Base-by-base conservation (phyloP, 2,329 filamentous ascomycete genomes). In the Zasmidium citrigriseum region DNA sequence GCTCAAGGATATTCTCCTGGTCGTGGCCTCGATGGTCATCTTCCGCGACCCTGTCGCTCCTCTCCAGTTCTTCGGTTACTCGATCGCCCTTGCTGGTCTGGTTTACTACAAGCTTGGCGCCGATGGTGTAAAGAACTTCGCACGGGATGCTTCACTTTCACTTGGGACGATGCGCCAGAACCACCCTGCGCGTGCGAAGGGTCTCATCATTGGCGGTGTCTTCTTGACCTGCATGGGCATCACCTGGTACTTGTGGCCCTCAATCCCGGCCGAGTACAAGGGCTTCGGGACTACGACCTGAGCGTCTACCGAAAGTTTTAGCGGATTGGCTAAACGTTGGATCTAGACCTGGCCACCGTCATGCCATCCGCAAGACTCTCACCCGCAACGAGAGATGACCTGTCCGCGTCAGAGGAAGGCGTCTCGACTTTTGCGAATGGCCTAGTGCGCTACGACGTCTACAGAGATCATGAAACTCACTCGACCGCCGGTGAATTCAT, bases 151-250 rank as follows among this genome's bases (percentile, higher is more conserved):
- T 55, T 82, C 83, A 71, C 89, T 91, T 72, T 84, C 87, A 61
- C 96, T 92, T 91, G 89, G 89, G 51, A 91, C 96, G 71, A 91
- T 96, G 67, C 91, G 92, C 59, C 86, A 86, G 68, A 83, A 82
- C 66, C 88, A 88, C 72, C 93, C 93, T 14, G 84, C 87, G 48
- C 81, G 90, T 69, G 89, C 91, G 78, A 93, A 93, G 79, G 75
- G 92, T 52, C 79, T 91, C 62, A 80, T 95, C 66, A 84, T 93
- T 58, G 83, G 81, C 52, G 76, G 83, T 25, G 82, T 84, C 18
- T 73, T 90, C 57, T 76, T 89, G 62, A 76, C 83, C 55, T 76
- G 93, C 67, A 87, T 95, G 75, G 74, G 90, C 64, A 75, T 95
- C 20, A 83, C 96, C 18, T 57, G 50, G 24, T 50, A 52, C n/a